Percentiles rank a stretch among this genome's conserved stretches.
These are phyloP conservation scores for Sclerotiophoma versabilis DNA, from an alignment of 2,329 filamentous ascomycete genomes.

Conservation along the genomic window DNA sequence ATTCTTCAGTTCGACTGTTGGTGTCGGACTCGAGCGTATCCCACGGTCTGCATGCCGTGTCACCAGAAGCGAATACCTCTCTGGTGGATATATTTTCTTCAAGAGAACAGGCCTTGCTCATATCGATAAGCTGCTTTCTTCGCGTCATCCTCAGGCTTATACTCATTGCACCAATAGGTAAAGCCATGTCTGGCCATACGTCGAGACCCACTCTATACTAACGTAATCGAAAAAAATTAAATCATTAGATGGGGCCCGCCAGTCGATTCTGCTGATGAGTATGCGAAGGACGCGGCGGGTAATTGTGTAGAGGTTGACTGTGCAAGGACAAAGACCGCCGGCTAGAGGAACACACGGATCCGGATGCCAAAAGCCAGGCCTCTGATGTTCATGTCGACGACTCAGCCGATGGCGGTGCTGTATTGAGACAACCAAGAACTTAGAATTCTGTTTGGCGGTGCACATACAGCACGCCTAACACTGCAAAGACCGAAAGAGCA, in stretches of 20 bases:
- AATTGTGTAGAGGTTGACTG: background rate
- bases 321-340: background rate
- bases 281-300: conserved; percentile 9
- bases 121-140: background rate
- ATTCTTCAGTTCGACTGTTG: conserved; percentile 5
- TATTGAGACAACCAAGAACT: background rate
- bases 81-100: background rate
- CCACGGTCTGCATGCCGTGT: conserved; percentile 6
- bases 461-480: background rate
- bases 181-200: conserved; percentile 5
- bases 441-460: background rate
- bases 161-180: conserved; percentile 11
- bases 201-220: conserved; percentile 4
- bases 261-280: background rate
- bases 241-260: background rate
- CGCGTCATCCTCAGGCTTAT: background rate
- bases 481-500: background rate
- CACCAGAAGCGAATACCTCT: conserved; percentile 1
- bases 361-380: background rate
- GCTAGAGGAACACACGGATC: background rate
- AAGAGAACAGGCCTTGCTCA: background rate
- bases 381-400: background rate
- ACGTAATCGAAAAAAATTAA: conserved; percentile 9
- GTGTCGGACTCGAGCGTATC: background rate
- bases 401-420: background rate